A percentile compares a stretch with the other conserved stretches of the same genome.
Evolutionary conservation across 257 asterid genomes (phyloP).

Genomic region (Leptodermis oblonga): DNA sequence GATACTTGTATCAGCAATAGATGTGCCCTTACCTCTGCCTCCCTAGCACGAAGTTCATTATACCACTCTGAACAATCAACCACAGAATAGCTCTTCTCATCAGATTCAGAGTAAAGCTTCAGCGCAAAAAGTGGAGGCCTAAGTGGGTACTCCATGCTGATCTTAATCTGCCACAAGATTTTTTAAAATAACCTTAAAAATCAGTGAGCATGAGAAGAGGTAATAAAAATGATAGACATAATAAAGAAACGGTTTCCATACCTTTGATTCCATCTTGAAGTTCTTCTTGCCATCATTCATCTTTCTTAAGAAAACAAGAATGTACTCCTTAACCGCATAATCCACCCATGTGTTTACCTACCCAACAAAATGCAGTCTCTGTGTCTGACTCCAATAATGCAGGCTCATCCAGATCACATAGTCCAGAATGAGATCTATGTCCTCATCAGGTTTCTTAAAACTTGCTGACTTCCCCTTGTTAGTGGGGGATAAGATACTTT

Average conservation of each 20-base stretch:
- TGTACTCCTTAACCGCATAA: conserved; percentile 54
- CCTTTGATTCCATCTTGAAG: conserved; percentile 82
- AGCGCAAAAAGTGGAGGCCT: conserved; percentile 76
- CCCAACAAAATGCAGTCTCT: conserved; percentile 25
- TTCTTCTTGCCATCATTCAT: conserved; percentile 39
- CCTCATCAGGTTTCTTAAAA: conserved; percentile 67
- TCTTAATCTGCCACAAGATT: conserved; percentile 50
- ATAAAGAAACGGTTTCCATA: conserved; percentile 26
- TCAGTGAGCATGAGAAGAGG: conserved; percentile 6
- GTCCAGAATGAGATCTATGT: conserved; percentile 69
- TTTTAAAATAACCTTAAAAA: conserved; percentile 2
- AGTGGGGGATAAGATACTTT: conserved; percentile 55
- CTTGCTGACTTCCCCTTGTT: conserved; percentile 61
- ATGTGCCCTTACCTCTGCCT: conserved; percentile 67
- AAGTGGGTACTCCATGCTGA: conserved; percentile 81
- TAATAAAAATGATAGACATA: conserved; percentile 16
- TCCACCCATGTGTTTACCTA: conserved; percentile 50
- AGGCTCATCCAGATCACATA: conserved; percentile 67
- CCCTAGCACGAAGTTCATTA: conserved; percentile 94
- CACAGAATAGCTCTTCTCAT: conserved; percentile 42
- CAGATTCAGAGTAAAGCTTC: conserved; percentile 36
- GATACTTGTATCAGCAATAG: not conserved
- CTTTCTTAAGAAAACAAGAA: conserved; percentile 57
- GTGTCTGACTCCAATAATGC: conserved; percentile 46
- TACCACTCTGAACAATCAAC: conserved; percentile 50